A percentile compares a stretch with the other conserved stretches of the same genome.
phyloP scores from a whole-genome alignment of 768 basidiomycete genomes.

The Mrakia frigida region DNA sequence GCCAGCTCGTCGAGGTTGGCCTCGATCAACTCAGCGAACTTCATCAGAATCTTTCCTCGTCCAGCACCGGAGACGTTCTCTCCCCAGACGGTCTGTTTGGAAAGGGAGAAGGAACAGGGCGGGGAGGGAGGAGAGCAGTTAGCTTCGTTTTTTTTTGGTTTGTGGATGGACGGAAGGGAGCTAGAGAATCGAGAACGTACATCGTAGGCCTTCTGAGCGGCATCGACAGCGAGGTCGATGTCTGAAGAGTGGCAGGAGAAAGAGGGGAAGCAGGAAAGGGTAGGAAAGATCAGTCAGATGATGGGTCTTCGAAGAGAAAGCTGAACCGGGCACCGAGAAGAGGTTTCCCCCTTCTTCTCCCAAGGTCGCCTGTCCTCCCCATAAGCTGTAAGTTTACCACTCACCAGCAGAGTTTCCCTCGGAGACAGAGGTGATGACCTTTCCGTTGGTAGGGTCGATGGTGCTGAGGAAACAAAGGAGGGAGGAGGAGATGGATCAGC shows the following conservation, averaged over 20 bases:
- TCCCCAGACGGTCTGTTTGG: slow-evolving; percentile 27
- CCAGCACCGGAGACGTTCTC: slow-evolving; percentile 27
- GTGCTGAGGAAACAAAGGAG: slow-evolving; percentile 39
- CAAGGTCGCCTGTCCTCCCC: background rate
- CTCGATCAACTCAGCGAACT: slow-evolving; percentile 35
- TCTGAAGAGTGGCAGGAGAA: slow-evolving; percentile 4
- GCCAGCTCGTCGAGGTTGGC: slow-evolving; percentile 30
- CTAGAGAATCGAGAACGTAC: background rate
- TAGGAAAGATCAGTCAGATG: background rate
- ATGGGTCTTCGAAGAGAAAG: background rate
- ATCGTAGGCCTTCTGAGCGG: slow-evolving; percentile 29
- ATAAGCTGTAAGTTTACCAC: background rate
- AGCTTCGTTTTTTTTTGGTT: background rate
- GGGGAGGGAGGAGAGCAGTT: background rate
- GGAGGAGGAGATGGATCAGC: slow-evolving; percentile 26
- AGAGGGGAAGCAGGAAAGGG: background rate
- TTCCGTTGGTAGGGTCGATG: slow-evolving; percentile 56
- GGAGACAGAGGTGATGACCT: slow-evolving; percentile 51
- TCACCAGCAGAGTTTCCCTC: slow-evolving; percentile 31
- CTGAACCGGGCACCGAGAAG: too few relatives aligned
- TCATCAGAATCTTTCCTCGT: slow-evolving; percentile 34
- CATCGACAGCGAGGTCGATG: slow-evolving; percentile 30
- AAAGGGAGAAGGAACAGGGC: background rate
- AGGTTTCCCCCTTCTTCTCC: background rate
- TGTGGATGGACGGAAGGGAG: background rate